Evolutionary conservation across 1,284 basidiomycete species (phyloP).

Genomic region (Paramarasmius palmivorus): DNA sequence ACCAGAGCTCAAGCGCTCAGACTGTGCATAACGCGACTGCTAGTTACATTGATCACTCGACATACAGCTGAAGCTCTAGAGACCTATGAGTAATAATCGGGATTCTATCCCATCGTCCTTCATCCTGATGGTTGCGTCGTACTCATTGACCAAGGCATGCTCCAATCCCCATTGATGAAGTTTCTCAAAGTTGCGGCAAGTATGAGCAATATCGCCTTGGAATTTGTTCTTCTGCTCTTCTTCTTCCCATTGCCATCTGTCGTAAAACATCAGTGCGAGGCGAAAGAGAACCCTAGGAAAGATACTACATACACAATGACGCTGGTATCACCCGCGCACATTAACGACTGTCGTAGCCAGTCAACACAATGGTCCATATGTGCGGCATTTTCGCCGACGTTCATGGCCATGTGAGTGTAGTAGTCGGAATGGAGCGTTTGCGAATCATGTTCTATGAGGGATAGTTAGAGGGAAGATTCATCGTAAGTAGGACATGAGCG

Average conservation of each 20-base stretch:
- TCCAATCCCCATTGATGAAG: constrained; percentile 2
- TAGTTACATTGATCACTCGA: too few relatives aligned
- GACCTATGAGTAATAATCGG: neutral
- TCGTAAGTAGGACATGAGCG: neutral
- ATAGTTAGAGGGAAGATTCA: neutral
- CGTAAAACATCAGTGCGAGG: neutral
- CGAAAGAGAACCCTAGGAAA: neutral
- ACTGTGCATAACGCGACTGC: too few relatives aligned
- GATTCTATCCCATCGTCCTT: neutral
- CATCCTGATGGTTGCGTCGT: neutral
- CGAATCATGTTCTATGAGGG: constrained; percentile 3
- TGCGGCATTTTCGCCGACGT: constrained; percentile 11
- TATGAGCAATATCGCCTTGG: constrained; percentile 4
- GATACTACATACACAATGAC: neutral
- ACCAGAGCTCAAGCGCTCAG: too few relatives aligned
- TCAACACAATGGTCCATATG: constrained; percentile 20
- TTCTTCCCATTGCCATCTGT: constrained; percentile 9
- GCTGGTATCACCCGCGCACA: constrained; percentile 14
- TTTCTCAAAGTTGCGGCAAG: constrained; percentile 10
- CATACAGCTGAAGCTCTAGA: too few relatives aligned
- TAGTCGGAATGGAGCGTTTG: constrained; percentile 15
- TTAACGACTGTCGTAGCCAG: constrained; percentile 19
- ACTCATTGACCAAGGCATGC: neutral
- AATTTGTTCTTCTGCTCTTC: neutral
- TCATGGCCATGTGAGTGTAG: constrained; percentile 17